Evolutionary conservation across 2,329 filamentous ascomycete genomes (phyloP), one percentile per base, ranked within the genome.

Genomic region (Ophiostoma novo-ulmi): DNA sequence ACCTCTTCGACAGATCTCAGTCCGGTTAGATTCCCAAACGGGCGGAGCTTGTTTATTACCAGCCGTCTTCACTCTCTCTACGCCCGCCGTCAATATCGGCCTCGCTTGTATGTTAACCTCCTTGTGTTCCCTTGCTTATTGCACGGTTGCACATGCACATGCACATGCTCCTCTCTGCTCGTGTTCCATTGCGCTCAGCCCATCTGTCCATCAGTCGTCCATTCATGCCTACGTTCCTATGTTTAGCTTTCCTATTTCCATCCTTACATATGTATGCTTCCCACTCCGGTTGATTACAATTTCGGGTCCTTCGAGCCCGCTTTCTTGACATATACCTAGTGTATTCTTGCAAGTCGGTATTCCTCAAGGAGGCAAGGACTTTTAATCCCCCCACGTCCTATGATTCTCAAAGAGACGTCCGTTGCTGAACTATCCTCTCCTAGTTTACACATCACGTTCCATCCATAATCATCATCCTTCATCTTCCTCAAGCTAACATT

Each of bases 11-110:
- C 69, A 69, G 38, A 68, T 55, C 48, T 36, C 52, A 70, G 66
- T 48, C 68, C 65, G 69, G 71, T 63, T 31, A 44, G 68, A 41
- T 44, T 70, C 65, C 71, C 69, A 55, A 72, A 69, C 55, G 36
- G 69, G 69, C 69, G 65, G 71, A 48, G 17, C 41, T 26, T 20
- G 35, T 48, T 69, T 13, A 26, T 44, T 35, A 35, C 58, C 22
- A 44, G 41, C 20, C 68, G 61, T 63, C 58, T 63, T 48, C 38
- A 39, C 52, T 35, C 13, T 35, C 14, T 26, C 22, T 63, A 17
- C 58, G 11, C 35, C 26, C 11, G 36, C 52, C 38, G 38, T 39
- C 22, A 58, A 63, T 35, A 31, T 17, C 26, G 5, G 14, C 13
- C 58, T 63, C 58, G 58, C 58, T 63, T 63, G 58, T 63, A 63